Percentiles rank a stretch among this genome's conserved stretches.
Conservation (phyloP, 2,329 filamentous ascomycete genomes). For the Fusarium lyarnte region DNA sequence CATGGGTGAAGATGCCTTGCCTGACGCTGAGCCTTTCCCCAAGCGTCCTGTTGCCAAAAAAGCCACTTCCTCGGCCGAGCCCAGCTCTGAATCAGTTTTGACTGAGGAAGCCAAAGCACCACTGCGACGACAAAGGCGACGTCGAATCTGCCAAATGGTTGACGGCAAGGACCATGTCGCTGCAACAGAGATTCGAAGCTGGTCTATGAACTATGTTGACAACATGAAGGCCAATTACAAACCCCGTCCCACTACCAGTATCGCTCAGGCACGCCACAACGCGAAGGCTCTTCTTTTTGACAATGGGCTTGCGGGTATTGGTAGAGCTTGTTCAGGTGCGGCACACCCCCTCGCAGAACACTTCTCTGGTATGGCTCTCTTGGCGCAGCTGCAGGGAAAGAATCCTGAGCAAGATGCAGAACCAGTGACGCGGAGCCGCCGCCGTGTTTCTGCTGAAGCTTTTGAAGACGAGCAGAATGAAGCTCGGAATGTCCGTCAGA, state of each 20-base stretch:
- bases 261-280: slow-evolving; percentile 52
- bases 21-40: slow-evolving; percentile 51
- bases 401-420: slow-evolving; percentile 32
- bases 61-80: slow-evolving; percentile 16
- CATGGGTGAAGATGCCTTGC: slow-evolving; percentile 51
- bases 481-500: slow-evolving; percentile 52
- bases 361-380: slow-evolving; percentile 57
- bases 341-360: slow-evolving; percentile 56
- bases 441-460: slow-evolving; percentile 56
- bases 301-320: slow-evolving; percentile 49
- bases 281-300: slow-evolving; percentile 45
- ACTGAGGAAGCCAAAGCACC: slow-evolving; percentile 32
- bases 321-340: slow-evolving; percentile 34
- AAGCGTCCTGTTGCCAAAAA: slow-evolving; percentile 33
- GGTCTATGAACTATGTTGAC: slow-evolving; percentile 55
- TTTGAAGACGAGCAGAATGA: slow-evolving; percentile 52
- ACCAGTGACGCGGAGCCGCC: slow-evolving; percentile 42
- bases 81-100: slow-evolving; percentile 39
- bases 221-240: slow-evolving; percentile 63
- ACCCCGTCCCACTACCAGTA: slow-evolving; percentile 38
- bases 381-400: slow-evolving; percentile 44
- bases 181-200: slow-evolving; percentile 50
- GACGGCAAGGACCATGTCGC: slow-evolving; percentile 50
- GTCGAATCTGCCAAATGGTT: slow-evolving; percentile 43
- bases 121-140: slow-evolving; percentile 38